These are phyloP conservation scores for Harrya chromipes DNA, from an alignment of 768 basidiomycete species.

Conservation along the genomic window DNA sequence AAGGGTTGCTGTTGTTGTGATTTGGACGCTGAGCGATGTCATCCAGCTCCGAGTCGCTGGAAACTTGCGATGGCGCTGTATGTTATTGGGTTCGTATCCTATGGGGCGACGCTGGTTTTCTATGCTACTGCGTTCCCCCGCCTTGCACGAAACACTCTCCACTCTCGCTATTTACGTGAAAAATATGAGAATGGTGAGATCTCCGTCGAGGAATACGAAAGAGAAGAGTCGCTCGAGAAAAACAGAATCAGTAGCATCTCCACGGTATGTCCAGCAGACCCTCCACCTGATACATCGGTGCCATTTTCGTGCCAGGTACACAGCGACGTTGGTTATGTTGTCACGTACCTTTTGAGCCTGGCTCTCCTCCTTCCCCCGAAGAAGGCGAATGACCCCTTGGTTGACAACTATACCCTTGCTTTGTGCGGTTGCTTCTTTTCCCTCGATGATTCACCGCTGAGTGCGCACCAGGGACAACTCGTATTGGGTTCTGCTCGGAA, in stretches of 20 bases:
- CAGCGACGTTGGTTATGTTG: slow-evolving; percentile 73
- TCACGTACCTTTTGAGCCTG: slow-evolving; percentile 61
- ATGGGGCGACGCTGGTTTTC: slow-evolving; percentile 80
- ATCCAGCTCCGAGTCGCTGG: slow-evolving; percentile 64
- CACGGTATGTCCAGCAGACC: slow-evolving; percentile 46
- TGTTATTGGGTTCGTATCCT: slow-evolving; percentile 75
- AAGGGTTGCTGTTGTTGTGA: background rate
- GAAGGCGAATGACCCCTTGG: slow-evolving; percentile 47
- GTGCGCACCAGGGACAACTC: slow-evolving; percentile 50
- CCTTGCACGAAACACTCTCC: slow-evolving; percentile 73
- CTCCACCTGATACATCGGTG: background rate
- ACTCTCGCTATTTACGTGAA: slow-evolving; percentile 51
- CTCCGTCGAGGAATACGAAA: slow-evolving; percentile 59
- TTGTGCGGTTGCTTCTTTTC: slow-evolving; percentile 44
- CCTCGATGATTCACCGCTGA: background rate
- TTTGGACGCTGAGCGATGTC: background rate
- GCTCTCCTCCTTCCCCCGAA: slow-evolving; percentile 60
- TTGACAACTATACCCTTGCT: slow-evolving; percentile 72
- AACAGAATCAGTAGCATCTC: slow-evolving; percentile 84
- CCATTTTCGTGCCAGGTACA: slow-evolving; percentile 47
- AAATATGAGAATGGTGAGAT: slow-evolving; percentile 61
- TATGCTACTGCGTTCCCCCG: slow-evolving; percentile 78
- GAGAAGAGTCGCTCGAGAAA: slow-evolving; percentile 77
- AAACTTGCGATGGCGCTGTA: slow-evolving; percentile 72
- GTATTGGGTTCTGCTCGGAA: slow-evolving; percentile 76